Percentiles rank a stretch among this genome's conserved stretches.
Evolutionary conservation across 2,329 filamentous ascomycete species (phyloP).

Genomic region (Byssothecium circinans): DNA sequence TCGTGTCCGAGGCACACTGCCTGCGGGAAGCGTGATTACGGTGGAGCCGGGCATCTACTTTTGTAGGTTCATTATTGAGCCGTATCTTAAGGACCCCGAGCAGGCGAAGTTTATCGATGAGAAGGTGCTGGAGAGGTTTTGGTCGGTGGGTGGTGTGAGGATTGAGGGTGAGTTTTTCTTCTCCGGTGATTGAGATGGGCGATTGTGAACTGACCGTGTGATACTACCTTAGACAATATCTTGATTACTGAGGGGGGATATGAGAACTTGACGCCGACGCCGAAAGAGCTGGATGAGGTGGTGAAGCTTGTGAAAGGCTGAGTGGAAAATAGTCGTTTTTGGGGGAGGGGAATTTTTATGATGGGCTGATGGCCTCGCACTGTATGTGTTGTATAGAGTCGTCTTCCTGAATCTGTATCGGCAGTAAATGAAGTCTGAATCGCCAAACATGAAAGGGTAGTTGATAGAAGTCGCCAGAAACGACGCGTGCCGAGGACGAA

Average conservation of each 20-base stretch:
- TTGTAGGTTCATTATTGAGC: conserved; percentile 71
- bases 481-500: conserved; percentile 22
- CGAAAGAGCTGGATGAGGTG: conserved; percentile 71
- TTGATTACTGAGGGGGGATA: conserved; percentile 75
- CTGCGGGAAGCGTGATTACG: conserved; percentile 81
- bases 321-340: not conserved
- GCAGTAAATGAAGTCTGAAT: too few species aligned
- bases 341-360: not conserved
- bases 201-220: not conserved
- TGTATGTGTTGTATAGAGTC: too few species aligned
- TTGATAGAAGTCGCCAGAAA: conserved; percentile 29
- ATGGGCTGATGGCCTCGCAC: too few species aligned
- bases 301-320: conserved; percentile 58
- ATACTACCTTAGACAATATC: conserved; percentile 65
- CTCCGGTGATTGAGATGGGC: not conserved
- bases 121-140: conserved; percentile 67
- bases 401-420: too few species aligned
- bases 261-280: conserved; percentile 81
- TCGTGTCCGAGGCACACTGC: conserved; percentile 73
- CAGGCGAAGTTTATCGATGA: conserved; percentile 68
- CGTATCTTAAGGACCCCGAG: conserved; percentile 63
- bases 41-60: conserved; percentile 92
- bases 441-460: too few species aligned
- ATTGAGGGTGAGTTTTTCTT: conserved; percentile 63
- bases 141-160: conserved; percentile 80